These are phyloP conservation scores for Inonotus obliquus DNA, from an alignment of 1,284 basidiomycete genomes.

Conservation along the genomic window DNA sequence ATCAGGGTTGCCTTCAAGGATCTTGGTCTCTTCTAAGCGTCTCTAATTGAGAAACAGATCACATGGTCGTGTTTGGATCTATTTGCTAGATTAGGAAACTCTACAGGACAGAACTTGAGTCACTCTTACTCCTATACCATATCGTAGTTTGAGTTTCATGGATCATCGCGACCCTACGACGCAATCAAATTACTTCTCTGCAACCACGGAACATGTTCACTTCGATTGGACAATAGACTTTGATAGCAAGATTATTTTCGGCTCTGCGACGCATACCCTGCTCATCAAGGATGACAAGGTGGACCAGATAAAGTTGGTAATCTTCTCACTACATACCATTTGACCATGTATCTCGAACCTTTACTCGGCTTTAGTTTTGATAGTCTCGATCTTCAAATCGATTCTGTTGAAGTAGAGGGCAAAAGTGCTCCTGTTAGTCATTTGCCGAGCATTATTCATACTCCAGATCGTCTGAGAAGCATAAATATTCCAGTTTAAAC, in stretches of 20 bases:
- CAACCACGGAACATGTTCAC: constrained; percentile 63
- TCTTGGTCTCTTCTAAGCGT: constrained; percentile 4
- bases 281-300: constrained; percentile 54
- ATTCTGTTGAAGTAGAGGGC: constrained; percentile 45
- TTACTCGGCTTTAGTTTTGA: constrained; percentile 55
- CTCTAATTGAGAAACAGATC: background rate
- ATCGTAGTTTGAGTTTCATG: no score
- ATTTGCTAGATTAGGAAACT: no score
- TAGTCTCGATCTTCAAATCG: constrained; percentile 68
- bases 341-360: constrained; percentile 2
- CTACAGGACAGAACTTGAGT: no score
- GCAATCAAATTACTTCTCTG: constrained; percentile 74
- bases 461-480: constrained; percentile 7
- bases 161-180: constrained; percentile 58
- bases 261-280: constrained; percentile 68
- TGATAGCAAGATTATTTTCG: constrained; percentile 56
- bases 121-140: no score
- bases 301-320: constrained; percentile 54
- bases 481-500: constrained; percentile 38
- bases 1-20: background rate
- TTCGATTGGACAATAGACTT: constrained; percentile 89
- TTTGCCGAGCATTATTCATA: background rate
- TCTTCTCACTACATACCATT: constrained; percentile 21
- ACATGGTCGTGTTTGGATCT: background rate
- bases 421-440: constrained; percentile 39